These are phyloP conservation scores for Globisporangium radiosum DNA, from an alignment of 352 stramenopile species.

Conservation along the genomic window DNA sequence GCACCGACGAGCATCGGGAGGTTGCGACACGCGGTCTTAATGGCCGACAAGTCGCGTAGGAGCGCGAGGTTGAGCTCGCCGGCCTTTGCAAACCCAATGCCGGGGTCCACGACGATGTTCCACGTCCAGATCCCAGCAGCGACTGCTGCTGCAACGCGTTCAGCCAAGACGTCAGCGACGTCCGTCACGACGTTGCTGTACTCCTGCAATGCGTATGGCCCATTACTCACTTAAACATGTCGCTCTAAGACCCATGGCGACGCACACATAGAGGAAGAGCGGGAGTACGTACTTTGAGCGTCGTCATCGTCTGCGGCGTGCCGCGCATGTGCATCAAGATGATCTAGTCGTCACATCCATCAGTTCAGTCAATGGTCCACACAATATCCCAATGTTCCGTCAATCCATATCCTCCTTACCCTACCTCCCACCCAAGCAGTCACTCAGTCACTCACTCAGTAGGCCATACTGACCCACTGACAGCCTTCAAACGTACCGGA, in stretches of 20 bases:
- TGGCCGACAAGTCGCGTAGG: constrained; percentile 63
- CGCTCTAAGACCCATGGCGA: no score
- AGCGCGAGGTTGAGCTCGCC: constrained; percentile 88
- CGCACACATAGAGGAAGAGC: background rate
- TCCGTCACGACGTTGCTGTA: constrained; percentile 90
- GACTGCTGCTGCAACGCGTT: constrained; percentile 72
- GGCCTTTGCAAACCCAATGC: constrained; percentile 98
- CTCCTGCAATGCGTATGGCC: constrained; percentile 24
- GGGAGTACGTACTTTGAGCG: constrained; percentile 39
- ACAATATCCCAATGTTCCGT: constrained; percentile 1
- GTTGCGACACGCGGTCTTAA: constrained; percentile 39
- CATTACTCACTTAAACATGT: no score
- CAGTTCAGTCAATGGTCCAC: no score
- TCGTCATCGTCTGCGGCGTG: constrained; percentile 94
- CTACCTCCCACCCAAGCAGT: background rate
- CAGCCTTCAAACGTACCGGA: constrained; percentile 30
- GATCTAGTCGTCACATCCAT: constrained; percentile 46
- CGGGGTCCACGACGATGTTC: constrained; percentile 95
- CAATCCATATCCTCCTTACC: background rate
- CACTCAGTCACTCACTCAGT: no score
- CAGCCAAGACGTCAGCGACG: constrained; percentile 74
- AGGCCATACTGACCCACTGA: background rate
- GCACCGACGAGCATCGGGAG: constrained; percentile 84
- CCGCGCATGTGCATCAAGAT: constrained; percentile 97
- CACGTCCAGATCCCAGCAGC: constrained; percentile 86